Base-by-base conservation (phyloP, 768 basidiomycete genomes). In the Russula sp. region DNA sequence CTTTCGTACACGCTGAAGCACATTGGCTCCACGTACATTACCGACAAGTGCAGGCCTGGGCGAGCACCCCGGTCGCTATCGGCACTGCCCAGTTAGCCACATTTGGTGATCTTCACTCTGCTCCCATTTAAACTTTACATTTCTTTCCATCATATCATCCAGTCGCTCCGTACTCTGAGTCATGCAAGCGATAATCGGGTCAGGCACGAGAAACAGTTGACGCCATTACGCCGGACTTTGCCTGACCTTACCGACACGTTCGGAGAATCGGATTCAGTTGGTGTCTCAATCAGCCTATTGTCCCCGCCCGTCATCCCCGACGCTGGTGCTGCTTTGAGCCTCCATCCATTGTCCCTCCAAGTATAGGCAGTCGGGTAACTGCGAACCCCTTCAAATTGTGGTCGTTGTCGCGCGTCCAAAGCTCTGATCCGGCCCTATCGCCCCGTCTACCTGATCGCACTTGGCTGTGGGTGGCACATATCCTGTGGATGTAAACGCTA, bases 271-370 rank as follows among this genome's bases (percentile, higher is more conserved):
- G 22, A 27, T 27, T 27, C 22, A 35, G 8, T 44, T 45, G 18
- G 4, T 42, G 55, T 42, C 40, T n/a, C 35, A 49, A 7, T 34
- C 34, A 16, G 10, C 10, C 54, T 31, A 58, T 63, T 59, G 62
- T 63, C 42, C 52, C 47, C 20, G 32, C 27, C 48, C 54, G 54
- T 53, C 39, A 16, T 44, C 48, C 32, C 60, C 59, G 34, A 32
- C 59, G 6, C 22, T 32, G 51, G 13, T 45, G 39, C 4, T 45
- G 39, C 4, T 34, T 9, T 6, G 8, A 11, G 22, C 16, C 18
- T 51, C 53, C 62, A 55, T 51, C 53, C 62, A 55, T 63, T 58
- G 57, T 63, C 51, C 35, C 48, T 34, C 16, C 32, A 34, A 32
- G 13, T 32, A 56, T 14, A 49, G 56, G 7, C 2, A 20, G 16